A percentile compares a stretch with the other conserved stretches of the same genome.
These are phyloP conservation scores for Striga hermonthica DNA, from an alignment of 305 asterid genomes.

Conservation along the genomic window DNA sequence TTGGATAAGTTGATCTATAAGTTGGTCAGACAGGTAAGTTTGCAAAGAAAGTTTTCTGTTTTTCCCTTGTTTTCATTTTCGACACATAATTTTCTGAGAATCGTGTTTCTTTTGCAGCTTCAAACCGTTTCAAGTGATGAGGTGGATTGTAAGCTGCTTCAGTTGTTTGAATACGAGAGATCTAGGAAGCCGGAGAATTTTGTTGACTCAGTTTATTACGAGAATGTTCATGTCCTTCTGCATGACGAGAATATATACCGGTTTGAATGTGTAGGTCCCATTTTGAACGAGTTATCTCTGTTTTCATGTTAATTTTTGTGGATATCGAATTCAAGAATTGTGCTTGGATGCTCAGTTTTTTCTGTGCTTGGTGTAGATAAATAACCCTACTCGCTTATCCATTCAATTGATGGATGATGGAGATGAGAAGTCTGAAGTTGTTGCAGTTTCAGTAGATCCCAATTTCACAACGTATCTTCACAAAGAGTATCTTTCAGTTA, in stretches of 20 bases:
- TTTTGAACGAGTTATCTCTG: conserved; percentile 19
- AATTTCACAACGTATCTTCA: conserved; percentile 77
- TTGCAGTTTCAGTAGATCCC: conserved; percentile 91
- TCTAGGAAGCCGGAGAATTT: conserved; percentile 60
- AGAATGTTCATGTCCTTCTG: conserved; percentile 61
- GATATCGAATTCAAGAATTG: conserved; percentile 22
- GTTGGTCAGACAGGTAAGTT: conserved; percentile 82
- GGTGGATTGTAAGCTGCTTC: conserved; percentile 63
- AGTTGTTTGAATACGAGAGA: conserved; percentile 65
- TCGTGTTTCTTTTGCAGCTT: conserved; percentile 44
- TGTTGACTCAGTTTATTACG: conserved; percentile 67
- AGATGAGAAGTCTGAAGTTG: conserved; percentile 88
- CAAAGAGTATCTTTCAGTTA: conserved; percentile 71
- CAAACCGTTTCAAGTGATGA: conserved; percentile 63
- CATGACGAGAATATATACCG: conserved; percentile 66
- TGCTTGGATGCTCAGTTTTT: conserved; percentile 37
- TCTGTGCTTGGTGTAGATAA: conserved; percentile 52
- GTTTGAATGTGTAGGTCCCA: conserved; percentile 70
- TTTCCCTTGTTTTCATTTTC: conserved; percentile 19
- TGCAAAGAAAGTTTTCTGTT: conserved; percentile 19
- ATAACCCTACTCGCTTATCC: conserved; percentile 59
- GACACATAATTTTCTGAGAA: conserved; percentile 25
- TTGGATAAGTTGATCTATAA: conserved; percentile 92
- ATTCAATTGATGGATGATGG: conserved; percentile 94
- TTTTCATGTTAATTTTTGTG: not conserved